Base-by-base conservation (phyloP, 2,329 filamentous ascomycete species). In the Parastagonospora avenae region DNA sequence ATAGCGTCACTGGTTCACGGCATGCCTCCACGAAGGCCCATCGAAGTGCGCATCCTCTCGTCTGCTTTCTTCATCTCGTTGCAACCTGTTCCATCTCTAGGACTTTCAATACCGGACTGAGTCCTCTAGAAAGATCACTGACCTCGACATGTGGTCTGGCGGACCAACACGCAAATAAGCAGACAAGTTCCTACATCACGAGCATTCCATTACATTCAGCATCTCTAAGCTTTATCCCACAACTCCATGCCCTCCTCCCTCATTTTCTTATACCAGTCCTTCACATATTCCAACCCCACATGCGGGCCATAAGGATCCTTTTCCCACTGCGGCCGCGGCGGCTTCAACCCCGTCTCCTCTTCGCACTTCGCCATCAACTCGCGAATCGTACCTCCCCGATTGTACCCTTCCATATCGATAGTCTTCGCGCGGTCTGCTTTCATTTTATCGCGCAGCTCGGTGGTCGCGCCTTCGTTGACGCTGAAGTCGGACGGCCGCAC, bases 281-380 rank as follows among this genome's bases (percentile, higher is more conserved):
- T 68, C 33, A 80, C 76, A 63, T 80, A 81, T 15, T 67, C 59
- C 38, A 78, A 40, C 9, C 67, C 67, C 11, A 72, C 68, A 66
- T 81, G 78, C 12, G 79, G 77, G 0, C 78, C 78, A 64, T 80
- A 80, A 0, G 74, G 66, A 32, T 76, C 67, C 15, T 68, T 66
- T 35, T 75, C 71, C 78, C 78, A 81, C 55, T 77, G 77, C 16
- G 76, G 73, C 11, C 49, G 61, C 2, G 79, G 78, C 0, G 77
- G 56, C 37, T 65, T 55, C 32, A 80, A 54, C 0, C 78, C 78
- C 0, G 77, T 81, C 52, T 81, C 77, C 37, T 68, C 51, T 4
- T 77, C 59, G 42, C 69, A 76, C 1, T 53, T 61, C 8, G 60
- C 55, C 28, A 73, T 59, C n/a, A 80, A 54, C 51, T 74, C 68